Evolutionary conservation across 116 monocot genomes (phyloP), one percentile per base, ranked within the genome.

Genomic region (Posidonia oceanica): DNA sequence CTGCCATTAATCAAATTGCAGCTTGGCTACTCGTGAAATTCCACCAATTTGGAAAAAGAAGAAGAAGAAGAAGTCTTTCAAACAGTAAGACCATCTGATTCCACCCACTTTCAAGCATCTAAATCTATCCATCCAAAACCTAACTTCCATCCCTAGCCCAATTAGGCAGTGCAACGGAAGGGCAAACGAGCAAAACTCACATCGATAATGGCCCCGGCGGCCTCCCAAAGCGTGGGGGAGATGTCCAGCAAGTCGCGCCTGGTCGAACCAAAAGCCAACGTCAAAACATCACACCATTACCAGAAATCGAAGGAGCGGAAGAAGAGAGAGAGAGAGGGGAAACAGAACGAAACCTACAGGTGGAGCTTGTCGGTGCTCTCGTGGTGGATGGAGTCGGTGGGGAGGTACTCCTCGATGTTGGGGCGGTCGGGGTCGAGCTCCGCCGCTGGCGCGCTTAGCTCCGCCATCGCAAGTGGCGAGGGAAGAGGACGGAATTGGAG

Each of bases 201-300:
- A 75, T 96, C 96, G 60, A 96, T 71, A 61, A 91, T 91, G 76
- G 96, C 91, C 15, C 96, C 91, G 11, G 96, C 96, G 18, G 96
- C 96, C 74, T 96, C 96, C 2, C 79, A 81, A 7, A 96, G 77
- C 13, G 88, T 78, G 7, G 91, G 96, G 21, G 88, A 96, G 36
- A 96, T 88, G 69, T 96, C 87, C 56, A 96, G 77, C 76, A 96
- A 72, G 71, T 96, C 96, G 29, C 87, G 77, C 84, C 96, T 96
- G 85, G 4, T 63, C 36, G 5, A 61, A 72, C 18, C 65, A 71
- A 52, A 63, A 29, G 68, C 63, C 16, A 69, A 17, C 20, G 7
- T 23, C 52, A 22, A 64, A 17, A 75, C 64, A 59, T 54, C 18
- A 0, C 73, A 20, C 4, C 22, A 55, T 7, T n/a, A 39, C 13